These are phyloP conservation scores for Backusella morwellensis DNA, from an alignment of 192 early-diverging fungal genomes.

Conservation along the genomic window DNA sequence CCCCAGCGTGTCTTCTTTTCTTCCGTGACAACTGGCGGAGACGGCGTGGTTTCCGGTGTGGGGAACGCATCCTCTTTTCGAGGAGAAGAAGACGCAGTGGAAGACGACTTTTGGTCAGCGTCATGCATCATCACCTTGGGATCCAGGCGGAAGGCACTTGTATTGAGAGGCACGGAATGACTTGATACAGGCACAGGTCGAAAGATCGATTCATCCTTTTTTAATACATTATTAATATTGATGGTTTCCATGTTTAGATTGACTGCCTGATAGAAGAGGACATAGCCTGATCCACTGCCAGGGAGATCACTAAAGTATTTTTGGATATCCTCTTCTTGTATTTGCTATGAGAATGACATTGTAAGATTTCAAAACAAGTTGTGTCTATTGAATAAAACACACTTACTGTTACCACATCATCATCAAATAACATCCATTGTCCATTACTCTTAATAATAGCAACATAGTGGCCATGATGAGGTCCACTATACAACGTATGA, in stretches of 20 bases:
- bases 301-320: constrained; percentile 81
- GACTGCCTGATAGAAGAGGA: constrained; percentile 74
- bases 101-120: neutral
- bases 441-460: constrained; percentile 83
- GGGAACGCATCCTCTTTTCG: neutral
- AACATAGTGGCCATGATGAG: constrained; percentile 96
- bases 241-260: constrained; percentile 29
- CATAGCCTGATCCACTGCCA: constrained; percentile 74
- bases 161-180: neutral
- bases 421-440: constrained; percentile 95
- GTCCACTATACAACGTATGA: constrained; percentile 59
- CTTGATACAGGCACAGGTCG: neutral
- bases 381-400: neutral
- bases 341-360: constrained; percentile 36
- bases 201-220: neutral
- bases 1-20: constrained; percentile 18
- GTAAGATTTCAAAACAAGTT: neutral
- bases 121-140: neutral
- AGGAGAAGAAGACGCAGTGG: neutral
- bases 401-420: constrained; percentile 87
- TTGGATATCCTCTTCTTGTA: constrained; percentile 73
- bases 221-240: neutral
- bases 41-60: neutral
- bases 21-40: neutral
- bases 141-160: neutral